Evolutionary conservation across 768 basidiomycete genomes (phyloP).

Genomic region (Mycena belliarum): DNA sequence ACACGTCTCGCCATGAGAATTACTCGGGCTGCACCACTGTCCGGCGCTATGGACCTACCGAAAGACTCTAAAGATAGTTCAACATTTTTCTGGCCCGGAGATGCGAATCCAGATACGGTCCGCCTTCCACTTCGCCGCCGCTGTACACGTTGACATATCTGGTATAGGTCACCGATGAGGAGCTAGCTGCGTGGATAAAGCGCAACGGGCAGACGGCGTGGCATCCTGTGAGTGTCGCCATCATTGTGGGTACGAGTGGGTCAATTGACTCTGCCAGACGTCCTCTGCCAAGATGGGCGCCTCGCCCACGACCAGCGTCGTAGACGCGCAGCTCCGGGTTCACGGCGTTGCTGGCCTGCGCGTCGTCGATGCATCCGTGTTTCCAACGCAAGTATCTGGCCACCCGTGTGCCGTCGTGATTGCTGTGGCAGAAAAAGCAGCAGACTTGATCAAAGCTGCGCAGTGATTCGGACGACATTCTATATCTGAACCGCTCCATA

Average conservation of each 20-base stretch:
- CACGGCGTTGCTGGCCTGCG: constrained; percentile 25
- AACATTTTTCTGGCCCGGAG: constrained; percentile 25
- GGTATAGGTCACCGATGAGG: constrained; percentile 4
- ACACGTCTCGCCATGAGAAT: constrained; percentile 25
- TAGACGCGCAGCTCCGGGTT: constrained; percentile 20
- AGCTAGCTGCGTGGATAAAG: constrained; percentile 8
- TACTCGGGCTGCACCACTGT: constrained; percentile 19
- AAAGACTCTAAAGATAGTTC: constrained; percentile 12
- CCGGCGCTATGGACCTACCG: constrained; percentile 1
- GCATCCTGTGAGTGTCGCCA: constrained; percentile 20
- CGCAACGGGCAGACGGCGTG: constrained; percentile 15
- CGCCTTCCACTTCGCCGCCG: neutral
- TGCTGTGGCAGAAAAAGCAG: constrained; percentile 14
- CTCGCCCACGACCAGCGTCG: constrained; percentile 19
- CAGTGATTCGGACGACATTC: neutral
- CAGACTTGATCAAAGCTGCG: constrained; percentile 12
- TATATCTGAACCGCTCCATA: no score
- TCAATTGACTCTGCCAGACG: constrained; percentile 9
- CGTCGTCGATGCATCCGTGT: constrained; percentile 24
- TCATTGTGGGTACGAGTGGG: no score
- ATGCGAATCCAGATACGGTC: constrained; percentile 17
- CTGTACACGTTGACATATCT: neutral
- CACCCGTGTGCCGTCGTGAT: constrained; percentile 22
- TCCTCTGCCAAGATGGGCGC: constrained; percentile 24
- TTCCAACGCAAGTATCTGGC: constrained; percentile 22